A percentile compares a stretch with the other conserved stretches of the same genome.
Conservation (phyloP, 306 rosid genomes). For the Sechiopsis laciniata region DNA sequence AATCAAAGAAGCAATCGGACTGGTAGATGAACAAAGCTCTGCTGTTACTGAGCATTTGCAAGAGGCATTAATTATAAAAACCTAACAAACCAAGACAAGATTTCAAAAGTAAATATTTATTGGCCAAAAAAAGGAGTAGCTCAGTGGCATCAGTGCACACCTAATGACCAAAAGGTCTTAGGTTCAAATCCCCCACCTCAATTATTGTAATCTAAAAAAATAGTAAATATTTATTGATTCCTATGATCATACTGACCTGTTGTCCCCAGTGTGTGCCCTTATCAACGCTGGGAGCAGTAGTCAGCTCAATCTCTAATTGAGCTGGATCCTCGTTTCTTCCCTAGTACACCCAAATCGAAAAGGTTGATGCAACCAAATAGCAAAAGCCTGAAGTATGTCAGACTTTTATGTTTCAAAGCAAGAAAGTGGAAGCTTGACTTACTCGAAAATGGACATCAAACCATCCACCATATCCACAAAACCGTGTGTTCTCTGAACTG, state of each 20-base stretch:
- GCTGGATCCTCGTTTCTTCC: slow-evolving; percentile 88
- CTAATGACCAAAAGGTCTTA: no score
- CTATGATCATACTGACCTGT: slow-evolving; percentile 53
- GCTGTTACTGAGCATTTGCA: neutral
- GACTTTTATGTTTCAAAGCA: slow-evolving; percentile 5
- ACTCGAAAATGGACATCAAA: slow-evolving; percentile 96
- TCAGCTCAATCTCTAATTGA: slow-evolving; percentile 65
- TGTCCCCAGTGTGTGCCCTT: slow-evolving; percentile 90
- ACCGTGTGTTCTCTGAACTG: slow-evolving; percentile 45
- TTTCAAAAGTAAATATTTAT: neutral
- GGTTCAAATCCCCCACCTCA: no score
- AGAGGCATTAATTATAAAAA: neutral
- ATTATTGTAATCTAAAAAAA: no score
- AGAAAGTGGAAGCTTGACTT: slow-evolving; percentile 29
- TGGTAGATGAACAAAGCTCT: neutral
- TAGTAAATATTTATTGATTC: neutral
- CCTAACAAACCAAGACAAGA: neutral
- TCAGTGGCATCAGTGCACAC: no score
- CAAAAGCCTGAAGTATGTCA: slow-evolving; percentile 12
- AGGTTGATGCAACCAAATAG: slow-evolving; percentile 5
- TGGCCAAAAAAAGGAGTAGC: no score
- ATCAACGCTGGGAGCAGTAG: slow-evolving; percentile 75
- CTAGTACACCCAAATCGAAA: slow-evolving; percentile 38
- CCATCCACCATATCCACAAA: slow-evolving; percentile 93
- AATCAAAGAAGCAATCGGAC: neutral